Evolutionary conservation across 2,329 filamentous ascomycete species (phyloP), one percentile per base, ranked within the genome.

Genomic region (Biscogniauxia marginata): DNA sequence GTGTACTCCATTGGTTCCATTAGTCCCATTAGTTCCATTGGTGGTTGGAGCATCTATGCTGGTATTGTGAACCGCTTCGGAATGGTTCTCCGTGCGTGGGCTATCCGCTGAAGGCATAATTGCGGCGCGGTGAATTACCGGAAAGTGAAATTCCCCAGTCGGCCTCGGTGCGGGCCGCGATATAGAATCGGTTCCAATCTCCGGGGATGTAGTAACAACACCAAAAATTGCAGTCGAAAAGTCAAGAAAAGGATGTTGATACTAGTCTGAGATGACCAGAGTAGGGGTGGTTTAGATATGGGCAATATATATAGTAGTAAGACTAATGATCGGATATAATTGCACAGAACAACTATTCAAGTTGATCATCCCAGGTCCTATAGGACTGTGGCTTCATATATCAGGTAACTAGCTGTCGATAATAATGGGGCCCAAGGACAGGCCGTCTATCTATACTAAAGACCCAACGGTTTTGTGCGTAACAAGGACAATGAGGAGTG

Each of bases 321-420:
- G 48, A 46, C 24, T 34, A 21, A 52, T 34, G 18, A 9, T 22
- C 43, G 20, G 44, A 22, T 20, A 46, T 46, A 21, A 46, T 19
- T 9, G 20, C 11, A 9, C 18, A 22, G 44, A 46, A 22, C 4
- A 18, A 22, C 20, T 49, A 30, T 23, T 49, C 16, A 45, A 48
- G 47, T 43, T 49, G 49, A 13, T 51, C 44, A 56, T 56, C 46
- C 51, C 23, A 52, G 48, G 43, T 51, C 46, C 49, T 45, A 24
- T 44, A 54, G 60, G 55, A 61, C 24, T 25, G 30, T 55, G 43
- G 49, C 62, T 64, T 64, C 61, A 63, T 68, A 68, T 67, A 63
- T 43, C 23, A n/a, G n/a, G n/a, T n/a, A n/a, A 34, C 30, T 22
- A 46, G 3, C 20, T 46, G 44, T n/a, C 13, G 30, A 39, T 39